These are phyloP conservation scores for Angomonas deanei DNA, from an alignment of 208 protist genomes.

Conservation along the genomic window DNA sequence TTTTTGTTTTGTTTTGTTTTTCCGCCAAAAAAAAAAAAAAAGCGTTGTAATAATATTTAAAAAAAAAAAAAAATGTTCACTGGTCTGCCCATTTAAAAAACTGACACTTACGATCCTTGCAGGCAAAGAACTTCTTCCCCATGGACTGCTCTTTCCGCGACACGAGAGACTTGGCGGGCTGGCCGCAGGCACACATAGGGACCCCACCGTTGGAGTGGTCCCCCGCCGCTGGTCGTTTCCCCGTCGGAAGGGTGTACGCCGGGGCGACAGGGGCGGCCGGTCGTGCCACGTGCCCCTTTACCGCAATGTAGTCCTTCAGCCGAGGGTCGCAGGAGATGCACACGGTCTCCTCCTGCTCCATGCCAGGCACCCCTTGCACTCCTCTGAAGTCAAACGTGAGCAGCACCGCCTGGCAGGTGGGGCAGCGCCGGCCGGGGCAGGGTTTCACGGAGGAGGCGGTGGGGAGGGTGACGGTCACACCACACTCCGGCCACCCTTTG, in stretches of 20 bases:
- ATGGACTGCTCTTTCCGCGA: constrained; percentile 66
- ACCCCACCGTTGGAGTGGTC: background rate
- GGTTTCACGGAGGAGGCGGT: constrained; percentile 41
- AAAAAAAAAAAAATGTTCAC: background rate
- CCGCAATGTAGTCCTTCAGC: constrained; percentile 70
- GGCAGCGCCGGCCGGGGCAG: constrained; percentile 37
- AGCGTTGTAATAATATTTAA: too few relatives aligned
- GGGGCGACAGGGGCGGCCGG: background rate
- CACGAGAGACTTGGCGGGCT: constrained; percentile 57
- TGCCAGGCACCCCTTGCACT: constrained; percentile 54
- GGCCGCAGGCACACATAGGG: constrained; percentile 54
- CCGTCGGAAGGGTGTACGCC: constrained; percentile 47
- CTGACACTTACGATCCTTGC: constrained; percentile 45
- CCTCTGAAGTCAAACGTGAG: constrained; percentile 75
- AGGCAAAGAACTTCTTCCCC: constrained; percentile 74
- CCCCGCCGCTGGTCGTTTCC: constrained; percentile 6
- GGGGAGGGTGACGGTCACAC: constrained; percentile 53
- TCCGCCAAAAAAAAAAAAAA: too few relatives aligned
- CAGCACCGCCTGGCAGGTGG: constrained; percentile 50
- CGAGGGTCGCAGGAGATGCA: constrained; percentile 78
- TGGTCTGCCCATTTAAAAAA: constrained; percentile 85
- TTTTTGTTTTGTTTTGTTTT: too few relatives aligned
- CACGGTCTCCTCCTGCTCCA: constrained; percentile 56
- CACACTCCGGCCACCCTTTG: constrained; percentile 65
- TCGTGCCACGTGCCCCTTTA: constrained; percentile 26